Evolutionary conservation across 2,329 filamentous ascomycete genomes (phyloP), one percentile per base, ranked within the genome.

Genomic region (Penicillium italicum): DNA sequence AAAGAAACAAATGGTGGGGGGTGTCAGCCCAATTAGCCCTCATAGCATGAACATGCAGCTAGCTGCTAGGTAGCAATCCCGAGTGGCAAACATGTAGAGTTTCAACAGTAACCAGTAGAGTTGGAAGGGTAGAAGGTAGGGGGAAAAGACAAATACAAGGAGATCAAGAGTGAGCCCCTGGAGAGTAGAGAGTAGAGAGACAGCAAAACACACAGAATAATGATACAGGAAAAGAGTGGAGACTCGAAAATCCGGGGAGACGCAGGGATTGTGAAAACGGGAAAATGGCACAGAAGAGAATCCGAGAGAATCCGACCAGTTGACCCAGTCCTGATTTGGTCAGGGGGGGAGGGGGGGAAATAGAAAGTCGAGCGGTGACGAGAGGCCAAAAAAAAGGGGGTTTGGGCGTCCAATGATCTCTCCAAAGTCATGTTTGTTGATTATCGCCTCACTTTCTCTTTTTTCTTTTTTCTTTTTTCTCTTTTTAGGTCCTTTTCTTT

Each of bases 401-500:
- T 36, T n/a, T 48, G 48, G 40, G 43, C 37, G 36, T 30, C 51
- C 51, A 53, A 49, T 54, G 30, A 54, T 22, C 51, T 31, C 28
- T 16, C 38, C 28, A 14, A 24, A 50, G 38, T 50, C 36, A 30
- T 18, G 3, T 20, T 34, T 18, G 52, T 49, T 34, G 49, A 61
- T 62, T 51, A 58, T 34, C 57, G 62, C 60, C 62, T 64, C 58
- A 60, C 55, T 60, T 60, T n/a, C n/a, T n/a, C 8, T 34, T 43
- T 11, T 41, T 48, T 38, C 33, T 28, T 20, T 4, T 36, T n/a
- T 36, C 28, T n/a, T 22, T 12, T 48, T 50, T 57, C n/a, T 38
- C 33, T 28, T 20, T 4, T 36, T n/a, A n/a, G n/a, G n/a, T 36
- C 28, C 12, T 22, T 12, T 48, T 50, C 56, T 26, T 34, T 43